Conservation (phyloP, 441 rosid species). For the Erodium texanum region DNA sequence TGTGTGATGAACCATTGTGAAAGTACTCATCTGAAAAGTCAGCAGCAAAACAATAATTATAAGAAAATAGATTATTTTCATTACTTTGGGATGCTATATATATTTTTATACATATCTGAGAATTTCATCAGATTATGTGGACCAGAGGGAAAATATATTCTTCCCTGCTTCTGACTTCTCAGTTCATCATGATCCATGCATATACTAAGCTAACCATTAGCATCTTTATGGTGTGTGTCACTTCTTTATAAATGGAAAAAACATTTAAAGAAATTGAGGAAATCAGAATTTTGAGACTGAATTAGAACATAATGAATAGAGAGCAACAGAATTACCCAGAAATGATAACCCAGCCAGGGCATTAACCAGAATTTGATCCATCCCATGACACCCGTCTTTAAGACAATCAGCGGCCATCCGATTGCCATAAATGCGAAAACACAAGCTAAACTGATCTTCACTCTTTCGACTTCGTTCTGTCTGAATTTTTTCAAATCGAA, state of each 20-base stretch:
- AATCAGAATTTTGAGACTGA: constrained; percentile 2
- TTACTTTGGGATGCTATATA: background rate
- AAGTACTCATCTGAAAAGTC: constrained; percentile 71
- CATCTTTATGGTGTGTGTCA: background rate
- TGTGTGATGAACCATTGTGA: constrained; percentile 94
- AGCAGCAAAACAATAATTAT: constrained; percentile 9
- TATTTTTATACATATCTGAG: too few species aligned
- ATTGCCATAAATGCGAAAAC: constrained; percentile 81
- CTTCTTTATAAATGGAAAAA: background rate
- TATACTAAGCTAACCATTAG: background rate
- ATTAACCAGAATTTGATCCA: constrained; percentile 89
- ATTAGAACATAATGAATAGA: constrained; percentile 8
- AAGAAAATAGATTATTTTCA: background rate
- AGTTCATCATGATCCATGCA: background rate
- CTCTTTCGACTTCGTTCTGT: constrained; percentile 65
- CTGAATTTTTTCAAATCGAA: constrained; percentile 73
- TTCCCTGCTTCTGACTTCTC: too few species aligned
- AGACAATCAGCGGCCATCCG: constrained; percentile 87
- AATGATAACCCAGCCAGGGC: constrained; percentile 96
- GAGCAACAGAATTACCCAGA: constrained; percentile 55
- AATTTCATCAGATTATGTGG: too few species aligned
- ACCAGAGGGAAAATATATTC: too few species aligned
- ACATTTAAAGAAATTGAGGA: background rate
- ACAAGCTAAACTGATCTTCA: constrained; percentile 85
- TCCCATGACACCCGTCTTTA: constrained; percentile 63